A percentile compares a stretch with the other conserved stretches of the same genome.
Conservation (phyloP, 352 stramenopile genomes). For the Achlya hypogyna region DNA sequence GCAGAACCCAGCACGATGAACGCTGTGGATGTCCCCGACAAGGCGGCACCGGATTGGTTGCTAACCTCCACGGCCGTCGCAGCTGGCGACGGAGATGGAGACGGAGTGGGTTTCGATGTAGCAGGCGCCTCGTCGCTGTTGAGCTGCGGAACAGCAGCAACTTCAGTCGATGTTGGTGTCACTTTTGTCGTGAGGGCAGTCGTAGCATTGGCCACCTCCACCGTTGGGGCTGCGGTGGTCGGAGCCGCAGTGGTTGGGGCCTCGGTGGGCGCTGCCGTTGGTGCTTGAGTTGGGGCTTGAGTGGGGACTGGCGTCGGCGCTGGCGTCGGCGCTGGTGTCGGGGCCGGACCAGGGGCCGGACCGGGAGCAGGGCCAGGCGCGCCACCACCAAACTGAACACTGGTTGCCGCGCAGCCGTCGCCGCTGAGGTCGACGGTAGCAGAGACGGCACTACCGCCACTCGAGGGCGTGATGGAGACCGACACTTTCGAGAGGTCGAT, state of each 20-base stretch:
- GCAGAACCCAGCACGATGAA: not conserved
- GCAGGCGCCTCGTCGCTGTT: not conserved
- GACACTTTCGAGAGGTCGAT: slow-evolving; percentile 7
- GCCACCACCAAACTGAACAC: slow-evolving; percentile 12
- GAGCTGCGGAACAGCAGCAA: not conserved
- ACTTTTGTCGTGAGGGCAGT: not conserved
- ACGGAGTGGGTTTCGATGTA: not conserved
- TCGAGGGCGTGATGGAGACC: not conserved
- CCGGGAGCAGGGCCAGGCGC: not conserved
- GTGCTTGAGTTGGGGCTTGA: not conserved
- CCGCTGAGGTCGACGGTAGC: slow-evolving; percentile 9
- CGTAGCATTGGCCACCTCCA: not conserved
- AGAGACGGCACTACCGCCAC: not conserved
- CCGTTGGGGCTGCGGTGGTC: not conserved
- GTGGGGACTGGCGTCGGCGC: not conserved
- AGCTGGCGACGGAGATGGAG: not conserved
- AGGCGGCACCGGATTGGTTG: not conserved
- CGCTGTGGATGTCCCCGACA: not conserved
- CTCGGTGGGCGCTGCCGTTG: not conserved
- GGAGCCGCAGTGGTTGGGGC: not conserved
- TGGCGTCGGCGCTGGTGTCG: not conserved
- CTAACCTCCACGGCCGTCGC: not conserved
- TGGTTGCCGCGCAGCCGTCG: slow-evolving; percentile 9
- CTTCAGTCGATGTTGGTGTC: not conserved
- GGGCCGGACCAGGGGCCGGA: not conserved